Evolutionary conservation across 2,329 filamentous ascomycete species (phyloP).

Genomic region (Orbilia javanica): DNA sequence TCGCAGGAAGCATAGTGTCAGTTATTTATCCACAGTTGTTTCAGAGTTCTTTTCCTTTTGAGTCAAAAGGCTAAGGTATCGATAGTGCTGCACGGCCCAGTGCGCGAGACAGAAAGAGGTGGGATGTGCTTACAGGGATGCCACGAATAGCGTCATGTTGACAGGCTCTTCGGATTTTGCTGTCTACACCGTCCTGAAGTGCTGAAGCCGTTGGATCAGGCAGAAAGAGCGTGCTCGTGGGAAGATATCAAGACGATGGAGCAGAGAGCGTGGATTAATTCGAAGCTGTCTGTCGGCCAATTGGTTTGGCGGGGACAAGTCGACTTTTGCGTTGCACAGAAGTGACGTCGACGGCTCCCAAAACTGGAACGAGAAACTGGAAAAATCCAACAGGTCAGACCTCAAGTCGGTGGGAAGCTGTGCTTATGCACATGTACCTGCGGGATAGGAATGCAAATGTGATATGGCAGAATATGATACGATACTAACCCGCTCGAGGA

Average conservation of each 20-base stretch:
- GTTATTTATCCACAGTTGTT: background rate
- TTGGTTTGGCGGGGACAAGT: constrained; percentile 25
- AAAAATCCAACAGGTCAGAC: background rate
- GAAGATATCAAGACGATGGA: background rate
- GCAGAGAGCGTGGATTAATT: too few species aligned
- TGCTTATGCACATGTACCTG: too few species aligned
- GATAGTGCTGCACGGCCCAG: too few species aligned
- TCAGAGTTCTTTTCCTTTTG: constrained; percentile 16
- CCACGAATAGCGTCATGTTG: constrained; percentile 70
- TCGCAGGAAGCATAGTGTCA: background rate
- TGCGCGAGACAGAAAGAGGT: constrained; percentile 41
- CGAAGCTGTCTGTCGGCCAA: constrained; percentile 7
- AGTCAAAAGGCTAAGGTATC: too few species aligned
- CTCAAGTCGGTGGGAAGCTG: too few species aligned
- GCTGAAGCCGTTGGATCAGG: background rate
- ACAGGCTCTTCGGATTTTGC: constrained; percentile 4
- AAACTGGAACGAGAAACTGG: background rate
- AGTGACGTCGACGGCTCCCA: constrained; percentile 41
- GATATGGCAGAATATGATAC: constrained; percentile 16
- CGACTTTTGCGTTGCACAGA: constrained; percentile 43
- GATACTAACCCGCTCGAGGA: constrained; percentile 15
- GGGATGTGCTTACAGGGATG: constrained; percentile 67
- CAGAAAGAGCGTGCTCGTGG: background rate
- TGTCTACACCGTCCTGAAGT: background rate
- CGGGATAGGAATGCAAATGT: background rate